A percentile compares a stretch with the other conserved stretches of the same genome.
Conservation (phyloP, 495 filamentous ascomycete genomes). For the Trichoderma virens region DNA sequence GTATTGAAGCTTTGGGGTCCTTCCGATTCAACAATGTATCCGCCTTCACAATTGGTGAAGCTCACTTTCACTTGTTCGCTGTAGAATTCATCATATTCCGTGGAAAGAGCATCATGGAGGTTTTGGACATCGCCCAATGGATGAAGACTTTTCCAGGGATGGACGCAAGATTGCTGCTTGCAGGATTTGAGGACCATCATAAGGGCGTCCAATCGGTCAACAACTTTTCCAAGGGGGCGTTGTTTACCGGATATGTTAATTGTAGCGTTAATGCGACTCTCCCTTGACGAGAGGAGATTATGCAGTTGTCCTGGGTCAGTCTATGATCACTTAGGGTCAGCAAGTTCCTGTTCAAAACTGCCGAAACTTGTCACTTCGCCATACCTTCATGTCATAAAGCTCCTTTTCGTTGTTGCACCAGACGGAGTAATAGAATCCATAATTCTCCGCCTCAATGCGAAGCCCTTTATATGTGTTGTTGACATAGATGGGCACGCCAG, state of each 20-base stretch:
- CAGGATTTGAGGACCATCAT: conserved; percentile 60
- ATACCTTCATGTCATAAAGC: conserved; percentile 53
- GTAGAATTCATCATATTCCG: conserved; percentile 52
- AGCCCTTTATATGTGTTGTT: conserved; percentile 62
- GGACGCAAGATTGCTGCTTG: conserved; percentile 44
- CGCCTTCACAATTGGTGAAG: conserved; percentile 51
- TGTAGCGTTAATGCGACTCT: conserved; percentile 13
- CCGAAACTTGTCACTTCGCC: conserved; percentile 10
- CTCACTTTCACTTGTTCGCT: conserved; percentile 37
- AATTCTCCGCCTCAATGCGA: conserved; percentile 44
- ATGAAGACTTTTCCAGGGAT: conserved; percentile 54
- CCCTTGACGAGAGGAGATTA: conserved; percentile 42
- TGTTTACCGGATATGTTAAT: conserved; percentile 16
- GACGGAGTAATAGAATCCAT: conserved; percentile 56
- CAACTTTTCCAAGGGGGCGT: conserved; percentile 34
- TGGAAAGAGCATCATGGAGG: conserved; percentile 36
- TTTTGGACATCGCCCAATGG: conserved; percentile 38
- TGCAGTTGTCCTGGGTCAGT: conserved; percentile 52
- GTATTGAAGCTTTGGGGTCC: too few species aligned
- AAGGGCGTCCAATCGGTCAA: conserved; percentile 50
- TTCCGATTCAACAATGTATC: conserved; percentile 54
- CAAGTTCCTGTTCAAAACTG: background rate
- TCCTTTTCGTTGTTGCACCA: conserved; percentile 62
- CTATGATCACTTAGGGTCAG: conserved; percentile 19
- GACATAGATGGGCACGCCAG: conserved; percentile 14